Conservation (phyloP, 192 early-diverging fungal genomes). For the Podila horticola region DNA sequence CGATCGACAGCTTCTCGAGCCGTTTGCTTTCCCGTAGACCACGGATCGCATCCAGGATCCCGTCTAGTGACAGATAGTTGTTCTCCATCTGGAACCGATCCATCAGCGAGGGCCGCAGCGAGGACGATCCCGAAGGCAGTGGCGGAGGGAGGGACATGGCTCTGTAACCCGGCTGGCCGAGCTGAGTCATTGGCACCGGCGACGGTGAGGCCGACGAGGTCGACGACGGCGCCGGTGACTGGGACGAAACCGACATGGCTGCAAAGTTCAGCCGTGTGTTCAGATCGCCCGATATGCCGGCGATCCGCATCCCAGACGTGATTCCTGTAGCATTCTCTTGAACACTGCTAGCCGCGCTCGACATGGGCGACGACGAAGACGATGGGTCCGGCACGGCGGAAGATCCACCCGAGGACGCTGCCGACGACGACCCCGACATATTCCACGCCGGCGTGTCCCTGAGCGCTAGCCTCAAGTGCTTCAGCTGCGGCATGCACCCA, state of each 20-base stretch:
- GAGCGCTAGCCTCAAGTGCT: conserved; percentile 37
- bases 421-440: conserved; percentile 3
- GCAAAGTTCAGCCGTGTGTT: background rate
- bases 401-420: background rate
- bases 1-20: conserved; percentile 40
- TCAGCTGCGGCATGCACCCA: conserved; percentile 44
- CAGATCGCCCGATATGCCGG: background rate
- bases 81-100: conserved; percentile 46
- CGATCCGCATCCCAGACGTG: background rate
- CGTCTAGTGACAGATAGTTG: conserved; percentile 41
- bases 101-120: conserved; percentile 10
- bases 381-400: background rate
- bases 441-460: conserved; percentile 23
- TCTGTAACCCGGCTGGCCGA: background rate
- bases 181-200: background rate
- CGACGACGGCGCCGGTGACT: background rate
- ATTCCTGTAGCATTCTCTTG: background rate
- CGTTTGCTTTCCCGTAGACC: conserved; percentile 30
- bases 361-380: conserved; percentile 8
- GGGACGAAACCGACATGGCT: background rate
- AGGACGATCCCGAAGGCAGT: background rate
- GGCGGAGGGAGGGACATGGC: background rate
- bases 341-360: background rate
- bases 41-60: conserved; percentile 45
- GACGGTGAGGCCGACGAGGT: background rate